A percentile compares a stretch with the other conserved stretches of the same genome.
phyloP scores from a whole-genome alignment of 257 asterid species.

The Handroanthus guayacan region DNA sequence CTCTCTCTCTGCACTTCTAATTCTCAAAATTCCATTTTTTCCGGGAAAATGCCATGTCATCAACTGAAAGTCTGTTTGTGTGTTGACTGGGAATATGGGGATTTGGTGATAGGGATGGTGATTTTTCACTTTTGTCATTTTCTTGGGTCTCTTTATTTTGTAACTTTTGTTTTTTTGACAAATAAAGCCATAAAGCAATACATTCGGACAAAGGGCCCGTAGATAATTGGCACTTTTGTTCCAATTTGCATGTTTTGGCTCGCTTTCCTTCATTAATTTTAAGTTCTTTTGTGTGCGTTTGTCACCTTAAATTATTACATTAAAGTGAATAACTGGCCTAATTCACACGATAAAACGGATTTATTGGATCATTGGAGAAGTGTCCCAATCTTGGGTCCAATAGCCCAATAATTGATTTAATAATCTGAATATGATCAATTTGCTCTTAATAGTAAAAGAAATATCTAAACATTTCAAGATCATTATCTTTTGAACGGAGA shows the following conservation, averaged over 20 bases:
- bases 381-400: too few species aligned
- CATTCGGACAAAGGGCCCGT: slow-evolving; percentile 22
- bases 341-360: too few species aligned
- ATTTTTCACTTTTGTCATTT: slow-evolving; percentile 49
- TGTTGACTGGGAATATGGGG: slow-evolving; percentile 35
- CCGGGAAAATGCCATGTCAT: slow-evolving; percentile 64
- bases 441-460: too few species aligned
- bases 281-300: neutral
- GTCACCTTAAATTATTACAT: too few species aligned
- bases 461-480: too few species aligned
- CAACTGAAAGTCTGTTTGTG: slow-evolving; percentile 57
- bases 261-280: slow-evolving; percentile 15
- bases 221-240: slow-evolving; percentile 26
- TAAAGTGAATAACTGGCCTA: too few species aligned
- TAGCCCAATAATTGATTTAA: too few species aligned
- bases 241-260: slow-evolving; percentile 11
- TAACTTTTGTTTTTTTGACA: slow-evolving; percentile 28
- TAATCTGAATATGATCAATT: too few species aligned
- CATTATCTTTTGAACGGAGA: too few species aligned
- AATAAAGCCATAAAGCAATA: slow-evolving; percentile 55
- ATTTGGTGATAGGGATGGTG: slow-evolving; percentile 58
- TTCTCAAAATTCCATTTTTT: slow-evolving; percentile 44
- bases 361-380: too few species aligned
- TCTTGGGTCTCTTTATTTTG: slow-evolving; percentile 31
- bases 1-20: slow-evolving; percentile 37